phyloP scores from a whole-genome alignment of 345 rosid species.

The Stellera chamaejasme region DNA sequence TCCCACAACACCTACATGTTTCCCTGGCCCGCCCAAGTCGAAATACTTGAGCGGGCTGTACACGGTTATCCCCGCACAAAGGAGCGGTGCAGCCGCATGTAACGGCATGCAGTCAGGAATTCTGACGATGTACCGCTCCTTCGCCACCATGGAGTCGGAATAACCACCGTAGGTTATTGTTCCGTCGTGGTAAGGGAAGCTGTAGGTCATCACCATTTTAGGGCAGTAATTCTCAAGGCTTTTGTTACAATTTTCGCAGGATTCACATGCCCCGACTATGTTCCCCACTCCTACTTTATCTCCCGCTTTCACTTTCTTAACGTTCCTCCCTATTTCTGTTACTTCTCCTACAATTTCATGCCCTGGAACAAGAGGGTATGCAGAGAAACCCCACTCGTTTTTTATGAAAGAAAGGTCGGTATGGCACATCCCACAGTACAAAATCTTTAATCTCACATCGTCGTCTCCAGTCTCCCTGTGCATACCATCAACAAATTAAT shows the following conservation, averaged over 20 bases:
- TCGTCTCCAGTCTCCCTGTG: not conserved
- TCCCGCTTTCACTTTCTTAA: slow-evolving; percentile 45
- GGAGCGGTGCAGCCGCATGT: slow-evolving; percentile 50
- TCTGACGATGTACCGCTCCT: slow-evolving; percentile 40
- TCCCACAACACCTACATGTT: slow-evolving; percentile 38
- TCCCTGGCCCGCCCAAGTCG: slow-evolving; percentile 25
- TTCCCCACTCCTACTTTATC: slow-evolving; percentile 55
- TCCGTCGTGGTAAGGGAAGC: slow-evolving; percentile 28
- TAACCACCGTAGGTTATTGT: slow-evolving; percentile 54
- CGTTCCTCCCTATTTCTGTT: slow-evolving; percentile 42
- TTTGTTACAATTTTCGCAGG: slow-evolving; percentile 37
- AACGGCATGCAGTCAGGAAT: slow-evolving; percentile 47
- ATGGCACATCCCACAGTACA: slow-evolving; percentile 45
- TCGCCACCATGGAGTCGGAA: slow-evolving; percentile 42
- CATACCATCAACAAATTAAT: no score
- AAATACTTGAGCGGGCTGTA: slow-evolving; percentile 60
- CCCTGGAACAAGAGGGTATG: slow-evolving; percentile 49
- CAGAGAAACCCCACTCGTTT: slow-evolving; percentile 36
- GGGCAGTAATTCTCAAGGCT: slow-evolving; percentile 52
- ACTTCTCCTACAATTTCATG: slow-evolving; percentile 52
- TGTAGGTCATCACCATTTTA: slow-evolving; percentile 27
- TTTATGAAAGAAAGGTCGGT: slow-evolving; percentile 34
- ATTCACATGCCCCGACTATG: slow-evolving; percentile 40
- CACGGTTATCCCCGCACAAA: slow-evolving; percentile 73
- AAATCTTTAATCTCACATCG: not conserved